Percentiles rank a stretch among this genome's conserved stretches.
Evolutionary conservation across 352 stramenopile species (phyloP).

Genomic region (Phytophthora capsici): DNA sequence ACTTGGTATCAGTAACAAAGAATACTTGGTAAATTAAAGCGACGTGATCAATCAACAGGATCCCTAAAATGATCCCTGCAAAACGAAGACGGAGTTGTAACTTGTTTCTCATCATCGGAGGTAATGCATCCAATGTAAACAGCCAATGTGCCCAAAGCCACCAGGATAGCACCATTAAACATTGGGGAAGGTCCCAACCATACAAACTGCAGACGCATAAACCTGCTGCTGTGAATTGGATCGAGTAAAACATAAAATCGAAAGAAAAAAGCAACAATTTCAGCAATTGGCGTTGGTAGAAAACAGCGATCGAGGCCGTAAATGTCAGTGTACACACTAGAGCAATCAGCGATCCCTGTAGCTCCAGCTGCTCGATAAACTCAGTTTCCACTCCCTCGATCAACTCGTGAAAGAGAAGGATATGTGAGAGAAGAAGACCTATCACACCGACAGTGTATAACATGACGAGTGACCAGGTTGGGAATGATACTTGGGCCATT

Average conservation of each 20-base stretch:
- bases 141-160: slow-evolving; percentile 38
- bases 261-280: slow-evolving; percentile 40
- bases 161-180: slow-evolving; percentile 19
- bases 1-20: not conserved
- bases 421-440: slow-evolving; percentile 8
- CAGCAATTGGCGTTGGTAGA: slow-evolving; percentile 48
- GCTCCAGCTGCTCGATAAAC: too few relatives aligned
- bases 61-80: not conserved
- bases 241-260: slow-evolving; percentile 49
- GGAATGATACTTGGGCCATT: not conserved
- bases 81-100: slow-evolving; percentile 10
- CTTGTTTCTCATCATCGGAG: slow-evolving; percentile 33
- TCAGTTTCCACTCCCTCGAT: not conserved
- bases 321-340: too few relatives aligned
- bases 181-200: slow-evolving; percentile 10
- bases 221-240: slow-evolving; percentile 34
- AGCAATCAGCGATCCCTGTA: too few relatives aligned
- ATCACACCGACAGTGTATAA: slow-evolving; percentile 7
- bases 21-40: slow-evolving; percentile 12
- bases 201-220: slow-evolving; percentile 34
- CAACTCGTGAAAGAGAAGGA: not conserved
- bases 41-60: slow-evolving; percentile 9
- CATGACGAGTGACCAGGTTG: not conserved
- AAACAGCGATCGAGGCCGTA: slow-evolving; percentile 1
- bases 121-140: slow-evolving; percentile 21